Base-by-base conservation (phyloP, 2,329 filamentous ascomycete genomes). In the Paecilomyces dactylethromorphus region DNA sequence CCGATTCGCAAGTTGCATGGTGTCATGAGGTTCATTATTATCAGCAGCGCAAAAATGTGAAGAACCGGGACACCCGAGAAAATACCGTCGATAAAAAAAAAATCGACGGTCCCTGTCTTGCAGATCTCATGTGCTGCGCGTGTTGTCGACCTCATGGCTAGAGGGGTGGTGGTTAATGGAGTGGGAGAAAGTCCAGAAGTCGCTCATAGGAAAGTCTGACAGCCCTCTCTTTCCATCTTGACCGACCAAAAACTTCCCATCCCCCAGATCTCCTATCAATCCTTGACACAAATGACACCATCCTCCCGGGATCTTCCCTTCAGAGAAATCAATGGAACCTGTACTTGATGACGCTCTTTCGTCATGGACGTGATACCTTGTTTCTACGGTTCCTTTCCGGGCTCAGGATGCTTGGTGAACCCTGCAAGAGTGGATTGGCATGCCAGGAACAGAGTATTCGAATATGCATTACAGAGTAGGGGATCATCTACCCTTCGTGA, bases 111-210 rank as follows among this genome's bases (percentile, higher is more conserved):
- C 11, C 13, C 35, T 39, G 35, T 15, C 39, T 10, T 45, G 39
- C n/a, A 45, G 39, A 45, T 45, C n/a, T 6, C 13, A 26, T 55
- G 26, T 7, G 26, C 26, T 56, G 33, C 24, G 29, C 35, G 51
- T 24, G 26, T 56, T 59, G 57, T 60, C 55, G 54, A 21, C 21
- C 50, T 58, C 24, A 58, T 58, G 51, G 35, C 18, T 33, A 10
- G 11, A 33, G 32, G 32, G 12, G 32, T 3, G 13, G 39, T n/a
- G n/a, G 13, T 18, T 18, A n/a, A 4, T 21, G 39, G 15, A 45
- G 26, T 45, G 39, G 39, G 39, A 45, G 10, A 18, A 45, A 45
- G 15, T n/a, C 15, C n/a, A 45, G 15, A 8, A 2, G 12, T 11
- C 13, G 32, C 32, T 13, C 1, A 6, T n/a, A 45, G 39, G 39